Base-by-base conservation (phyloP, 352 stramenopile species). In the Nothophytophthora sp. region DNA sequence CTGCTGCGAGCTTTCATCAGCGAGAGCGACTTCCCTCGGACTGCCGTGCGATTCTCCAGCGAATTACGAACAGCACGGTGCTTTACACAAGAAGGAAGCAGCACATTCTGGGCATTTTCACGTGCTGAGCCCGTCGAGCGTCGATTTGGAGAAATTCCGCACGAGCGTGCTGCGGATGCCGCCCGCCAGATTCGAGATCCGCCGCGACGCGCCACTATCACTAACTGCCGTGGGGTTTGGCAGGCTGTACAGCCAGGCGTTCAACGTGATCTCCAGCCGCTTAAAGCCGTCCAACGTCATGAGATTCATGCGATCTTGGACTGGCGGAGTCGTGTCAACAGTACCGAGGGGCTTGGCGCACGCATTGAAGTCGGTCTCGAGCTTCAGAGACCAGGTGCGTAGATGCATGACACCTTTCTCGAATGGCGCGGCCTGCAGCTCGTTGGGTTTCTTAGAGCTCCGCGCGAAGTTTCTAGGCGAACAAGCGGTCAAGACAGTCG, bases 301-400 rank as follows among this genome's bases (percentile, higher is more conserved):
- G 24, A 77, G 55, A 18, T 66, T 36, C 45, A 77, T 24, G 4
- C 57, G 57, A 8, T 43, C 62, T 27, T 23, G 52, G 24, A 40
- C 13, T 8, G 15, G 3, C 19, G 36, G 48, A 20, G 37, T 12
- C 18, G 30, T 6, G 32, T 10, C 47, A 32, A 47, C 16, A 13
- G 35, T 56, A 11, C 46, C 52, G 19, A 58, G 20, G 19, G 54
- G 51, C 29, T 58, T 40, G 15, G 62, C 28, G 10, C 51, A 54
- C 19, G 63, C 48, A 29, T 84, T 84, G 58, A 81, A 88, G 42
- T 77, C 67, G 32, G 70, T 70, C 51, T 88, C 76, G 18, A 79
- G 37, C 20, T 66, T 57, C 5, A 70, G 55, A n/a, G 47, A 70
- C 71, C 71, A 88, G 3, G 67, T 65, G 2, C 73, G 76, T 5